Evolutionary conservation across 192 early-diverging fungal genomes (phyloP), one percentile per base, ranked within the genome.

Genomic region (Piromyces sp.): DNA sequence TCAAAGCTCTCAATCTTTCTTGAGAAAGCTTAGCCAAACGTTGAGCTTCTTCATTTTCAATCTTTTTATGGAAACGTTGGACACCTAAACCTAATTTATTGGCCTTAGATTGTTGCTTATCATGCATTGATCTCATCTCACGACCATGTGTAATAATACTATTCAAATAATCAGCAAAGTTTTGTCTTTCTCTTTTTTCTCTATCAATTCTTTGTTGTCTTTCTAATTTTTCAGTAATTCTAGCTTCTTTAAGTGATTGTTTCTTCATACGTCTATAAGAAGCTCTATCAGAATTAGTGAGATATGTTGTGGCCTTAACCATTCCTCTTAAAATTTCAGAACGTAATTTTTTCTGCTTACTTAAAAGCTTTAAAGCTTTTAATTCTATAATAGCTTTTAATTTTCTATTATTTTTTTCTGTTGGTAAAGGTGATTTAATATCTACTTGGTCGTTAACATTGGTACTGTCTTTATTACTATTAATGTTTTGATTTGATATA

Each of bases 1-100:
- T 96, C 83, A 99, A 91, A 30, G 98, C 98, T 83, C 93, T 91
- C 30, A 99, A 88, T 95, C 98, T 95, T 89, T 99, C 98, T 85
- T 95, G 92, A 9, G 93, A 92, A 22, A 96, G 86, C 78, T 93
- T 90, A 85, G 95, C 93, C 30, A 89, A 87, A 79, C 95, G 93
- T 87, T 95, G 94, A 85, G 94, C 92, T 84, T 99, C 98, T 84
- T 99, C 98, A 86, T 96, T 96, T 84, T 95, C 94, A 79, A 95
- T 91, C 78, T 93, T 90, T 28, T 87, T 83, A 84, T 98, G 97
- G 87, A 92, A 92, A 36, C 91, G 87, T 79, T 93, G 79, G 30
- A 98, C 93, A 22, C 91, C 86, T 31, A 89, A 88, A 26, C 97
- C 97, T 16, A 99, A 87, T 83, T 92, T 92, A 81, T 84, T 84